Evolutionary conservation across 1,284 basidiomycete genomes (phyloP), one percentile per base, ranked within the genome.

Genomic region (Cutaneotrichosporon dermatis): DNA sequence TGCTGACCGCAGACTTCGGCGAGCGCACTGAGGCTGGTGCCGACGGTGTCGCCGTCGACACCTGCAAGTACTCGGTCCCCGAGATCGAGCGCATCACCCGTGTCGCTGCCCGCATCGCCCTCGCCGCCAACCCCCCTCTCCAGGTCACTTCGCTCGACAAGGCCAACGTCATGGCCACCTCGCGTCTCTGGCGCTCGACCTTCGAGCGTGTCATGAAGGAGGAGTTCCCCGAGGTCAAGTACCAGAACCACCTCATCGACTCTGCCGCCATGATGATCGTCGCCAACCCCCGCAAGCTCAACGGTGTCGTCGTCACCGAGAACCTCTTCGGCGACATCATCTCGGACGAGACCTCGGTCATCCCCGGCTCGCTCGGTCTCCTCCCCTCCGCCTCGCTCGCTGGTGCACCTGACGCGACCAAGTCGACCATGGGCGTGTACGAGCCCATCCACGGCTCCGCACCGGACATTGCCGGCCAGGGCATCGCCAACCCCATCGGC

Each of bases 211-310:
- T 89, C 11, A 79, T 95, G 69, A 80, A 84, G 60, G 83, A 83
- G 42, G 93, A 97, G 77, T 96, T 89, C 79, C 92, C 93, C 9
- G 86, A 92, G 71, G 78, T 97, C 44, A 82, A 84, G 69, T 79
- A 94, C 54, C 88, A 93, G 74, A 95, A 99, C 79, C 86, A 89
- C 66, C 84, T 98, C 62, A 93, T 99, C 59, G 96, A 99, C 80
- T 90, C 93, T 4, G 93, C 95, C 1, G 88, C 94, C 12, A 99
- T 99, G 96, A 78, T 96, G 66, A 90, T 99, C 78, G 92, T 97
- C 51, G 82, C 89, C 50, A 93, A 85, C 75, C 96, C 96, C 4
- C 85, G 84, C 70, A 97, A 96, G 79, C 83, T 99, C 59, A 99
- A 99, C 74, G 96, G 96, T 65, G 88, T 99, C 54, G 83, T 96